Base-by-base conservation (phyloP, 805 yeast genomes). In the Ogataea corticis region DNA sequence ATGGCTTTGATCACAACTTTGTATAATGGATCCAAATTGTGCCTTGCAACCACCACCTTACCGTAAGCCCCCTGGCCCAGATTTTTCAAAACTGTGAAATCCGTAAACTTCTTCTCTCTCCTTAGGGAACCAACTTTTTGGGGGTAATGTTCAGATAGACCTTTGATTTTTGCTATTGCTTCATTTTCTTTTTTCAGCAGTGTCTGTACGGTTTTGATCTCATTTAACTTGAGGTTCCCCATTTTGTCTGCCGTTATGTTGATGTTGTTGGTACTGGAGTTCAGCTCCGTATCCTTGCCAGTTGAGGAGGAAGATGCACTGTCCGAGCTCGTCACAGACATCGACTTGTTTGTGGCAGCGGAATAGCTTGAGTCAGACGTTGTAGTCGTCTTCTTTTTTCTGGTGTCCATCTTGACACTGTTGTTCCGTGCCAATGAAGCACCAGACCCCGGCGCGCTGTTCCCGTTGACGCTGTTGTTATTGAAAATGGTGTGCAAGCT, bases 51-150 rank as follows among this genome's bases (percentile, higher is more conserved):
- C 19, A 88, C 84, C 15, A 94, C 99, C 60, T 88, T 87, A 11
- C 99, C 99, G 60, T 94, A 94, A 0, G 98, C 97, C 31, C 99
- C 99, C 63, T 87, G 92, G 1, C 99, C 99, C 82, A 94, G 80
- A 50, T 82, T 80, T 61, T 87, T 85, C 35, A 89, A 37, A 1
- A 87, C 76, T 1, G 69, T 66, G 56, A 88, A 94, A 61, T 90
- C 96, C 0, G 75, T 63, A 51, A 88, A 76, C 49, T 80, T 79
- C 61, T 87, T 87, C 16, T 76, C 81, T 43, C 96, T 76, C 57
- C 94, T 78, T 44, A 72, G 71, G 5, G 74, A 69, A 2, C 97
- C 97, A 49, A 84, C 77, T 31, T 68, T 62, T 13, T 73, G 73
- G 0, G 84, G 84, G 75, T 81, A 79, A 37, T 64, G 60, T 6